Conservation (phyloP, 176 grass and related monocot species). For the Musa itinerans region DNA sequence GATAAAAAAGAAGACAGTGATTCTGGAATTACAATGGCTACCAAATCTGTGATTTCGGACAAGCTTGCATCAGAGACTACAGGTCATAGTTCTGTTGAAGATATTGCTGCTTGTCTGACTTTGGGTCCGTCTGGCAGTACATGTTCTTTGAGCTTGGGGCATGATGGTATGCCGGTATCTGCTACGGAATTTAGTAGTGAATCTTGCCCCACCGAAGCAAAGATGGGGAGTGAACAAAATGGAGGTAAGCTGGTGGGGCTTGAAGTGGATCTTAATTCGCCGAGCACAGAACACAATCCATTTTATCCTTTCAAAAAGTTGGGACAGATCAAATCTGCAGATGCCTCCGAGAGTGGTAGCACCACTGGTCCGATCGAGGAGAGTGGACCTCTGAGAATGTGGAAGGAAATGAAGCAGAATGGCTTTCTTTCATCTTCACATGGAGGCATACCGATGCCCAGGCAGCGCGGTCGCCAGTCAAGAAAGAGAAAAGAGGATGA, state of each 20-base stretch:
- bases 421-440: conserved; percentile 88
- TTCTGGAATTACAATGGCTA: neutral
- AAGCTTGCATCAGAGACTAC: conserved; percentile 1
- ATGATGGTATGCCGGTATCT: neutral
- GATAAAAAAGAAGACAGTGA: neutral
- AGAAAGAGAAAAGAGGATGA: conserved; percentile 63
- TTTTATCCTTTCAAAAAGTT: conserved; percentile 77
- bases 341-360: conserved; percentile 67
- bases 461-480: conserved; percentile 37
- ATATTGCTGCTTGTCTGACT: neutral
- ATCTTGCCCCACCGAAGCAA: neutral
- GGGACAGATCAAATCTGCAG: conserved; percentile 39
- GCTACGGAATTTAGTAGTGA: neutral
- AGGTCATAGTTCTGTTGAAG: neutral
- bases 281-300: conserved; percentile 43
- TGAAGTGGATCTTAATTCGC: conserved; percentile 65
- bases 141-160: neutral
- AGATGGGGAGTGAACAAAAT: neutral
- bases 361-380: conserved; percentile 50
- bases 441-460: conserved; percentile 35
- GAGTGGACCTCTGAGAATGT: conserved; percentile 62
- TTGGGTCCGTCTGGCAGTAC: neutral
- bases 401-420: conserved; percentile 98
- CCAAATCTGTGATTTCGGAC: neutral
- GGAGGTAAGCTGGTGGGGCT: conserved; percentile 3